Evolutionary conservation across 208 protist genomes (phyloP), one percentile per base, ranked within the genome.

Genomic region (Leishmania tropica): DNA sequence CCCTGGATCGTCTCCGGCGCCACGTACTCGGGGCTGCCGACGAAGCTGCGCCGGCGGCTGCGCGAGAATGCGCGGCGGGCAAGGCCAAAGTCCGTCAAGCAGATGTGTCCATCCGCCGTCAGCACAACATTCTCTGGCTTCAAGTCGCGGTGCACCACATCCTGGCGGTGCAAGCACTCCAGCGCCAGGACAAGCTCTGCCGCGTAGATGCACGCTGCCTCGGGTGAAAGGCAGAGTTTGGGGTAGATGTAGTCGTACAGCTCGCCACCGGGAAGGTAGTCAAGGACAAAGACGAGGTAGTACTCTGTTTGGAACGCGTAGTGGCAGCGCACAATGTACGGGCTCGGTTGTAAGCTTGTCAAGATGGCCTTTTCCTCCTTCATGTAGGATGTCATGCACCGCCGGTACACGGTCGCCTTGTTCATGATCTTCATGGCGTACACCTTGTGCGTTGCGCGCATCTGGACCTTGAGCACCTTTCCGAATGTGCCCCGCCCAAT

Each of bases 251-350:
- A 95, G 75, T 91, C 94, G 84, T 98, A 99, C 31, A 99, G 87
- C 81, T 99, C 98, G 8, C 98, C 98, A 45, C 98, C 98, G 15
- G 97, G 95, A 0, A 99, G 83, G 78, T 95, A 99, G 83, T 99
- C 97, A 40, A 99, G 86, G 10, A 98, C 78, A 73, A 98, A 94
- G 84, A 96, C 97, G 24, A 98, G 78, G 79, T 98, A 89, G 75
- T 97, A 89, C 48, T 95, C 87, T 1, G 93, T 95, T 81, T 97
- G 95, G 79, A 99, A 99, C 5, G 95, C 87, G 71, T 85, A 93
- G 85, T 98, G 92, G 71, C 96, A 93, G 17, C 79, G 82, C 51
- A 98, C 91, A 45, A 98, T 88, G 87, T 96, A 98, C 19, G 96
- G 97, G 80, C 98, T 94, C 15, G 93, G 83, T 47, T 93, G 92